These are phyloP conservation scores for Stenocarpella maydis DNA, from an alignment of 2,329 filamentous ascomycete species.

Conservation along the genomic window DNA sequence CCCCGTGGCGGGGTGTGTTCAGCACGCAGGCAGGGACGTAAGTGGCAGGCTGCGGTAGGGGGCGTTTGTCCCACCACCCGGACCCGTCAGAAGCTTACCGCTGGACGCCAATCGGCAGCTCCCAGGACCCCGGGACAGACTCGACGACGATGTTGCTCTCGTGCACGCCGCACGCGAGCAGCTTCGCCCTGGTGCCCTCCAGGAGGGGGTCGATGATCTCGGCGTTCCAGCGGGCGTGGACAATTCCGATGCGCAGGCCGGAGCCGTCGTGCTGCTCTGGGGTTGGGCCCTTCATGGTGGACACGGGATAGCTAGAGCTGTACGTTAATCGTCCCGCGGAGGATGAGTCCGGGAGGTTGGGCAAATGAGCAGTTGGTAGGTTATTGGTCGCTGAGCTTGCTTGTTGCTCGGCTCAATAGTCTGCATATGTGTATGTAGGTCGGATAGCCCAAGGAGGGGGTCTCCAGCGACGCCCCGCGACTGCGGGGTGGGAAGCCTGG, in stretches of 20 bases:
- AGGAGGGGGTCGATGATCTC: conserved; percentile 88
- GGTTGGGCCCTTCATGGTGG: conserved; percentile 64
- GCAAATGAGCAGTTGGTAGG: not conserved
- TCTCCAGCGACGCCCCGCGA: not conserved
- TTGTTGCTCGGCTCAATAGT: not conserved
- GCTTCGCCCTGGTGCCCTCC: conserved; percentile 78
- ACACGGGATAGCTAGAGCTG: conserved; percentile 50
- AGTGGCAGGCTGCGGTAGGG: conserved; percentile 20
- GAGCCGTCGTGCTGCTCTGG: conserved; percentile 71
- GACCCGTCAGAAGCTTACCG: conserved; percentile 60
- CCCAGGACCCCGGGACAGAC: conserved; percentile 92
- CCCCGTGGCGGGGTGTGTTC: not conserved
- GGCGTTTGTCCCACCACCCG: conserved; percentile 21
- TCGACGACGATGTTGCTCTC: conserved; percentile 89
- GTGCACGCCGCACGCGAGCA: conserved; percentile 81
- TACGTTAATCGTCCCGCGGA: conserved; percentile 39
- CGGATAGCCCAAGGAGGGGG: conserved; percentile 1
- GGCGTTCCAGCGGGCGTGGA: conserved; percentile 95
- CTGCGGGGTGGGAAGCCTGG: conserved; percentile 1
- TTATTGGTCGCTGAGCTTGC: conserved; percentile 7
- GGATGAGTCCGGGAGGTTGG: not conserved
- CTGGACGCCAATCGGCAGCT: conserved; percentile 90
- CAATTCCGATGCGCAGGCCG: conserved; percentile 86
- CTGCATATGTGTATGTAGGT: not conserved
- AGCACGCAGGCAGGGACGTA: conserved; percentile 30